phyloP scores from a whole-genome alignment of 768 basidiomycete species.

The Suillus tomentosus region DNA sequence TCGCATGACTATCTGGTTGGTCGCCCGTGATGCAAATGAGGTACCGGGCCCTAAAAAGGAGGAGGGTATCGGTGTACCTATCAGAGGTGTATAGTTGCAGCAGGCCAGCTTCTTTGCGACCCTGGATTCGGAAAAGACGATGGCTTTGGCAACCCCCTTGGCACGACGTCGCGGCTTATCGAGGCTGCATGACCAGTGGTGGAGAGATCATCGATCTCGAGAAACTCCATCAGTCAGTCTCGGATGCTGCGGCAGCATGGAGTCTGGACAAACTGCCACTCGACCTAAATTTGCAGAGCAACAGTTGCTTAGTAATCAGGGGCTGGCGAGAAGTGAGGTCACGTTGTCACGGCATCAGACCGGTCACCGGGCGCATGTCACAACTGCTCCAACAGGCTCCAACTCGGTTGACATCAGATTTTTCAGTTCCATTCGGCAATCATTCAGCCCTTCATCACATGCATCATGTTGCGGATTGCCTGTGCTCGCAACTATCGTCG shows the following conservation, averaged over 20 bases:
- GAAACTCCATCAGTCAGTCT: slow-evolving; percentile 28
- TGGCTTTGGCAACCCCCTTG: slow-evolving; percentile 59
- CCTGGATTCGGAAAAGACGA: slow-evolving; percentile 46
- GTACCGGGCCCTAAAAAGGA: slow-evolving; percentile 38
- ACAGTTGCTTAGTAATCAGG: no score
- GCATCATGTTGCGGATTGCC: no score
- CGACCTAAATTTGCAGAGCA: no score
- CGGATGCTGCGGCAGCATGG: neutral
- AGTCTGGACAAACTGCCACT: no score
- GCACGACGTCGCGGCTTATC: slow-evolving; percentile 79
- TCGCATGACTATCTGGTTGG: slow-evolving; percentile 42
- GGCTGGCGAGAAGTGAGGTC: no score
- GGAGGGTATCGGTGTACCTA: slow-evolving; percentile 47
- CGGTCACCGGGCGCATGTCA: no score
- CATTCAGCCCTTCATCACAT: no score
- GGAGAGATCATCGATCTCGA: slow-evolving; percentile 61
- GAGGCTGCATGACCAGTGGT: slow-evolving; percentile 71
- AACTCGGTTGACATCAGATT: no score
- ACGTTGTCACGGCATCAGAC: no score
- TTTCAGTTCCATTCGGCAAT: no score
- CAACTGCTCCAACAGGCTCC: no score
- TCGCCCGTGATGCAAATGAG: slow-evolving; percentile 24
- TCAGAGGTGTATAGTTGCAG: slow-evolving; percentile 57
- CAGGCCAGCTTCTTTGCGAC: slow-evolving; percentile 59
- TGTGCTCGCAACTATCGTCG: no score